Percentiles rank a stretch among this genome's conserved stretches.
Evolutionary conservation across 2,329 filamentous ascomycete species (phyloP).

Genomic region (Endocalyx cinctus): DNA sequence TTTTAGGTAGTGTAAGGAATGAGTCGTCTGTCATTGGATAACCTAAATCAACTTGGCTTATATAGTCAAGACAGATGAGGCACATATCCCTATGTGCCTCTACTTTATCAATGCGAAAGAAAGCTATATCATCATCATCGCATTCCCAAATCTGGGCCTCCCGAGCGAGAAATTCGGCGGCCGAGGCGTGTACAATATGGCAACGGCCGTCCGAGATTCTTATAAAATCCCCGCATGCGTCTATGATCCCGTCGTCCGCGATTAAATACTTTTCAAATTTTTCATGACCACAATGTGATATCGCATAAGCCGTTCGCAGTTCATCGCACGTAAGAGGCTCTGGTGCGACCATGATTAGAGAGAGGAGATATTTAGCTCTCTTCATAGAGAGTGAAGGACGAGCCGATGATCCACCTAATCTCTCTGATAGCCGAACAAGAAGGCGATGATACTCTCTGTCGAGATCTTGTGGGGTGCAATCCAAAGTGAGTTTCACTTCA

Average conservation of each 20-base stretch:
- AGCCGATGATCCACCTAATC: conserved; percentile 2
- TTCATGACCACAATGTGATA: too few species aligned
- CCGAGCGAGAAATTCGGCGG: conserved; percentile 6
- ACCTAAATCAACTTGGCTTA: conserved; percentile 2
- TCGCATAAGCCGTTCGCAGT: conserved; percentile 5
- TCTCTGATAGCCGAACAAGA: too few species aligned
- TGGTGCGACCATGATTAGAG: conserved; percentile 5
- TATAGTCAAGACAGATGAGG: conserved; percentile 4
- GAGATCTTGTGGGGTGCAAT: conserved; percentile 5
- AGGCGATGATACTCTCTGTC: conserved; percentile 8
- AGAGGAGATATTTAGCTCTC: conserved; percentile 7
- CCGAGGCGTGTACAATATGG: conserved; percentile 7
- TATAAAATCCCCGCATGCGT: conserved; percentile 7
- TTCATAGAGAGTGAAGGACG: conserved; percentile 5
- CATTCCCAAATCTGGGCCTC: conserved; percentile 2
- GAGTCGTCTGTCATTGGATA: conserved; percentile 6
- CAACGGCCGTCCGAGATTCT: conserved; percentile 3
- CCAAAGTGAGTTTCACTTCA: conserved; percentile 3
- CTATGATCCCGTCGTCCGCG: conserved; percentile 4
- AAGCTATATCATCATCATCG: conserved; percentile 5
- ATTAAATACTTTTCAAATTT: too few species aligned
- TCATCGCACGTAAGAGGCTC: conserved; percentile 7
- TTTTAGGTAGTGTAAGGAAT: too few species aligned
- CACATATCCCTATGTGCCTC: conserved; percentile 3
- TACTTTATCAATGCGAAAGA: conserved; percentile 4